Conservation (phyloP, 1,284 basidiomycete species). For the Apiotrichum gracile region DNA sequence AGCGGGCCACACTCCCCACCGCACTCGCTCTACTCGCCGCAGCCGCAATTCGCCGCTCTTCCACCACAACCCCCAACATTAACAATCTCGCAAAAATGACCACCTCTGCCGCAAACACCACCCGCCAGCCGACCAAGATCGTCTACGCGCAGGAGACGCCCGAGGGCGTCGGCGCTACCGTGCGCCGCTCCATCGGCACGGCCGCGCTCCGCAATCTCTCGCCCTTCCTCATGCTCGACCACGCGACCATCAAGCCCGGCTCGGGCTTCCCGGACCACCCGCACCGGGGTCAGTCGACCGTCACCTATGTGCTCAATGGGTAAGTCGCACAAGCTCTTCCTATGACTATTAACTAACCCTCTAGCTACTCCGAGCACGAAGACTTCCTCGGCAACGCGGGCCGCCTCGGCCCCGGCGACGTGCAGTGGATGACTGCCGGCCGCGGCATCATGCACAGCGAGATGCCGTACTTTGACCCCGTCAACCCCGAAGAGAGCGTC, state of each 20-base stretch:
- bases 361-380: constrained; percentile 62
- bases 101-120: constrained; percentile 39
- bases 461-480: constrained; percentile 77
- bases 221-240: constrained; percentile 75
- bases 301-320: constrained; percentile 84
- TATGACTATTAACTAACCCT: too few relatives aligned
- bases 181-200: constrained; percentile 84
- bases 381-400: constrained; percentile 87
- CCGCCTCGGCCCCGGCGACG: constrained; percentile 69
- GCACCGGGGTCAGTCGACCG: constrained; percentile 70
- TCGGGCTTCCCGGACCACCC: constrained; percentile 65
- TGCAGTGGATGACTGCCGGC: constrained; percentile 94
- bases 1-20: not conserved
- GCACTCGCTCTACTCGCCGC: not conserved
- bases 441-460: constrained; percentile 64
- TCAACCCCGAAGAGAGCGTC: constrained; percentile 27
- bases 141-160: constrained; percentile 70
- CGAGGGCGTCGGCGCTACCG: constrained; percentile 82
- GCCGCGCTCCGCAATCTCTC: constrained; percentile 69
- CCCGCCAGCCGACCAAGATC: constrained; percentile 66
- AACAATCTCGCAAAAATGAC: constrained; percentile 1
- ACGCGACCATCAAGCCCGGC: constrained; percentile 46
- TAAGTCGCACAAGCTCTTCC: constrained; percentile 22
- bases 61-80: constrained; percentile 1
- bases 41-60: not conserved